phyloP scores from a whole-genome alignment of 305 asterid species.

The Solanum hybrid region DNA sequence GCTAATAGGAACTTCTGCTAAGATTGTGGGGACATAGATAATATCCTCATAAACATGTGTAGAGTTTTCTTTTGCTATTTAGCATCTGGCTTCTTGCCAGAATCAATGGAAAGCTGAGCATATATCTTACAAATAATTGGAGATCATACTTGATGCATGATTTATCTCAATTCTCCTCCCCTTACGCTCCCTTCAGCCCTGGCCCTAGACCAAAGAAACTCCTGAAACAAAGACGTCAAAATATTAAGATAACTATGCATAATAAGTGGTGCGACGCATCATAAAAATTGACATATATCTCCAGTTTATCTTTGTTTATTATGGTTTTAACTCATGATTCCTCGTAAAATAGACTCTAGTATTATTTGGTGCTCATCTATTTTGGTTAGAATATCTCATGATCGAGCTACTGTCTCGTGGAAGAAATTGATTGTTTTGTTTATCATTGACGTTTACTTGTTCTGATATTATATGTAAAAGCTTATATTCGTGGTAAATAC shows the following conservation, averaged over 20 bases:
- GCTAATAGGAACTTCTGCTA: slow-evolving; percentile 31
- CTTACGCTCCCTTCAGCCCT: not conserved
- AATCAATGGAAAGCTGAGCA: slow-evolving; percentile 1
- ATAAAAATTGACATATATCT: not conserved
- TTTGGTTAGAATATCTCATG: not conserved
- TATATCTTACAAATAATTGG: not conserved
- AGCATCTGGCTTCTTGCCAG: slow-evolving; percentile 6
- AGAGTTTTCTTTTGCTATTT: slow-evolving; percentile 7
- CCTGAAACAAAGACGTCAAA: not conserved
- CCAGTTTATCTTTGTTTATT: not conserved
- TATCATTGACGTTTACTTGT: not conserved
- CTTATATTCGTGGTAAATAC: not conserved
- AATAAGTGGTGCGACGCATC: not conserved
- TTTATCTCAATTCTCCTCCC: not conserved
- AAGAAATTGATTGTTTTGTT: not conserved
- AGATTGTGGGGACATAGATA: slow-evolving; percentile 14
- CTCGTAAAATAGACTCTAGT: not conserved
- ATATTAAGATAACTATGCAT: not conserved
- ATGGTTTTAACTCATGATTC: not conserved
- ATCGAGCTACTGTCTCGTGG: not conserved
- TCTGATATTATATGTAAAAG: not conserved
- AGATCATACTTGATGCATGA: not conserved
- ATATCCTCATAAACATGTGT: slow-evolving; percentile 16
- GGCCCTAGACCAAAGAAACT: not conserved
- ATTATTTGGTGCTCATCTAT: not conserved